phyloP scores from a whole-genome alignment of 768 basidiomycete species.

The Suillus alpinus region DNA sequence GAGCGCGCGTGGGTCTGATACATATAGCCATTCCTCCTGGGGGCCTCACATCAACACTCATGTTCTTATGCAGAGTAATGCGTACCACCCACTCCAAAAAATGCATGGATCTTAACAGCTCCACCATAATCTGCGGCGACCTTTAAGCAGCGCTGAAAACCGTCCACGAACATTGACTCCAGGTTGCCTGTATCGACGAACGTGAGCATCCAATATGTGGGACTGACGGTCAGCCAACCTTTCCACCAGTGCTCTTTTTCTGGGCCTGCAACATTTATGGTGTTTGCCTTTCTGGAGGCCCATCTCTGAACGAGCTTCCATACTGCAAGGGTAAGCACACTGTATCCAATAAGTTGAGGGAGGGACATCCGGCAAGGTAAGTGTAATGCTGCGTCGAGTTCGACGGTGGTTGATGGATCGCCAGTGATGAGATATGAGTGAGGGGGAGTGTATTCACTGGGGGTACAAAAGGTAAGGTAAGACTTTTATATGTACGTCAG shows the following conservation, averaged over 20 bases:
- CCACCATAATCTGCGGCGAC: not conserved
- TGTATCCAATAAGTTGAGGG: not conserved
- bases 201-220: not conserved
- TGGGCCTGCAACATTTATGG: not conserved
- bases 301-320: not conserved
- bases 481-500: too few relatives aligned
- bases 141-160: not conserved
- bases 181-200: not conserved
- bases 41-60: not conserved
- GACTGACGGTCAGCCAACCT: not conserved
- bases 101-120: constrained; percentile 24
- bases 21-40: constrained; percentile 20
- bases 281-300: not conserved
- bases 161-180: not conserved
- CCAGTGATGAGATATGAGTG: too few relatives aligned
- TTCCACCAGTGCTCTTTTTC: not conserved
- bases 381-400: too few relatives aligned
- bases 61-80: constrained; percentile 20
- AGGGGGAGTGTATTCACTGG: too few relatives aligned
- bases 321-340: not conserved
- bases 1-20: constrained; percentile 28
- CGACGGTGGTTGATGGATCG: too few relatives aligned
- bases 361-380: not conserved
- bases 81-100: constrained; percentile 40
- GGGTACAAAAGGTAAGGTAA: too few relatives aligned